These are phyloP conservation scores for Botrytis sinoallii DNA, from an alignment of 2,329 filamentous ascomycete genomes.

Conservation along the genomic window DNA sequence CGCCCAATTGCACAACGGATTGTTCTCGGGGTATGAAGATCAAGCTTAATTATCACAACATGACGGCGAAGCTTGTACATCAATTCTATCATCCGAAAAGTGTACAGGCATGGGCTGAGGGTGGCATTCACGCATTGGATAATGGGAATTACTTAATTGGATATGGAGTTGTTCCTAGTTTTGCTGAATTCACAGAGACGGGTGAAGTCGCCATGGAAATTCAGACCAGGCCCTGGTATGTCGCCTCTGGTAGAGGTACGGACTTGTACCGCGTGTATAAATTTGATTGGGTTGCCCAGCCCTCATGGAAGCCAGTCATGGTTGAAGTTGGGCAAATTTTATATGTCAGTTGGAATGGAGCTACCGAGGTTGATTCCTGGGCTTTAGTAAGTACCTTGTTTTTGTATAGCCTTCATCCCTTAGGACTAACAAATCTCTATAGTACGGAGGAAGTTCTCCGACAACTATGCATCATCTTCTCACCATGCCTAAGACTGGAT, in stretches of 20 bases:
- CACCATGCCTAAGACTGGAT: background rate
- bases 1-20: slow-evolving; percentile 2
- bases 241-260: slow-evolving; percentile 27
- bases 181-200: slow-evolving; percentile 45
- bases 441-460: slow-evolving; percentile 1
- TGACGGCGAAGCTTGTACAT: slow-evolving; percentile 44
- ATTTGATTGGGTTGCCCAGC: slow-evolving; percentile 33
- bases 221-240: slow-evolving; percentile 40
- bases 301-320: slow-evolving; percentile 30
- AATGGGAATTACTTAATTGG: slow-evolving; percentile 47
- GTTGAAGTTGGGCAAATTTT: slow-evolving; percentile 27
- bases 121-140: slow-evolving; percentile 45
- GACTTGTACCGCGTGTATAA: slow-evolving; percentile 34
- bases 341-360: slow-evolving; percentile 39
- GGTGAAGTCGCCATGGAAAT: slow-evolving; percentile 44
- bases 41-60: slow-evolving; percentile 40
- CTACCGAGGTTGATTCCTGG: slow-evolving; percentile 35
- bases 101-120: slow-evolving; percentile 44
- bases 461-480: background rate
- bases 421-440: background rate
- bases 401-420: background rate
- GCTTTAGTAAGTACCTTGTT: slow-evolving; percentile 20
- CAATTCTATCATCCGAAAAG: slow-evolving; percentile 41
- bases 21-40: slow-evolving; percentile 40
- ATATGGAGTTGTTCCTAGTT: slow-evolving; percentile 49